These are phyloP conservation scores for Rubus parviflorus DNA, from an alignment of 306 rosid species.

Conservation along the genomic window DNA sequence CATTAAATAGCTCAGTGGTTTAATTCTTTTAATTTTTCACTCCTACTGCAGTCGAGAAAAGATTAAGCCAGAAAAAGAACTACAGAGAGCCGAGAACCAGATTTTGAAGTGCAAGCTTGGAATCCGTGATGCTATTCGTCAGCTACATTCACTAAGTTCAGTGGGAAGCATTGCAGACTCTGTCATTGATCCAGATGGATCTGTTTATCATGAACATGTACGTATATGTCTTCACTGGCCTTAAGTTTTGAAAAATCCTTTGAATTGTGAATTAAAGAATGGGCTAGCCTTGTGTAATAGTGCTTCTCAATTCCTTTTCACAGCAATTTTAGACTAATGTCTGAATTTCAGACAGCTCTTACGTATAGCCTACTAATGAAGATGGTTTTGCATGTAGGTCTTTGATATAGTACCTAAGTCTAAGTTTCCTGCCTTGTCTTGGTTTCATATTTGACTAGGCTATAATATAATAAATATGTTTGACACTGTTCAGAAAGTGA, in stretches of 20 bases:
- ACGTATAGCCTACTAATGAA: not conserved
- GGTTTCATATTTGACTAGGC: not conserved
- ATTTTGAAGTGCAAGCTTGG: conserved; percentile 82
- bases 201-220: conserved; percentile 75
- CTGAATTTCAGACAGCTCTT: conserved; percentile 1
- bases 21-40: conserved; percentile 20
- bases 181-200: conserved; percentile 74
- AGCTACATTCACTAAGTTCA: conserved; percentile 75
- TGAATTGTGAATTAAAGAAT: not conserved
- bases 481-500: not conserved
- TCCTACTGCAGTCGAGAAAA: conserved; percentile 71
- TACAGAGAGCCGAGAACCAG: conserved; percentile 77
- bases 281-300: not conserved
- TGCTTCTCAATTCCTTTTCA: not conserved
- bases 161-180: conserved; percentile 74
- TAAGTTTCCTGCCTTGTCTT: not conserved
- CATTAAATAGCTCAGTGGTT: conserved; percentile 14
- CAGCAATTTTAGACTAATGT: conserved; percentile 5
- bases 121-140: conserved; percentile 70
- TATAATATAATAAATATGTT: not conserved
- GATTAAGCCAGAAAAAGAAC: conserved; percentile 85
- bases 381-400: not conserved
- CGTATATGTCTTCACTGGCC: conserved; percentile 20
- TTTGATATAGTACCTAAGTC: not conserved
- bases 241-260: not conserved